phyloP scores from a whole-genome alignment of 768 basidiomycete species.

The Filobasidium wieringae region DNA sequence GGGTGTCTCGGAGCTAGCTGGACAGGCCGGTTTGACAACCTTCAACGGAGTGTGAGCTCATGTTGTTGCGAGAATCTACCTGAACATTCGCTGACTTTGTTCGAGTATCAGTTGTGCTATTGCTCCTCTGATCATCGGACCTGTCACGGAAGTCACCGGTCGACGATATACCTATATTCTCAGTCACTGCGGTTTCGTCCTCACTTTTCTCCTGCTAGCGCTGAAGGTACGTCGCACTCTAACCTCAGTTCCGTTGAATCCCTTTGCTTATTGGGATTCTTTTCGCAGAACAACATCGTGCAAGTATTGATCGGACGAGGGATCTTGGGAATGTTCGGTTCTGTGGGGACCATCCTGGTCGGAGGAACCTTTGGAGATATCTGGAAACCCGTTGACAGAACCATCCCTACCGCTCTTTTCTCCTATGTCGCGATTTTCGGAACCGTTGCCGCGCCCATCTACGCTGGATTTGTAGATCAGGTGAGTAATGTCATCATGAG shows the following conservation, averaged over 20 bases:
- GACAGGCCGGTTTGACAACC: neutral
- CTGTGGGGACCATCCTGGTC: slow-evolving; percentile 5
- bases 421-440: slow-evolving; percentile 3
- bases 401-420: slow-evolving; percentile 11
- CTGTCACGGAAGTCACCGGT: neutral
- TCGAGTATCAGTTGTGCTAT: neutral
- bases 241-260: too few relatives aligned
- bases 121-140: slow-evolving; percentile 4
- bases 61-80: neutral
- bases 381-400: slow-evolving; percentile 11
- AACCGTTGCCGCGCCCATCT: neutral
- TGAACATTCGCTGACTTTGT: neutral
- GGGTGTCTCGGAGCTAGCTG: neutral
- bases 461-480: slow-evolving; percentile 5
- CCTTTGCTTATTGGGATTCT: neutral
- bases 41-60: slow-evolving; percentile 3
- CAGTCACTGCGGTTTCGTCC: neutral
- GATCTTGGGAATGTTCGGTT: slow-evolving; percentile 1
- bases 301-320: slow-evolving; percentile 4
- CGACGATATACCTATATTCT: slow-evolving; percentile 3
- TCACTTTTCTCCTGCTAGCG: neutral
- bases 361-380: slow-evolving; percentile 16
- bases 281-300: slow-evolving; percentile 1
- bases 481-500: too few relatives aligned
- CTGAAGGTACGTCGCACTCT: neutral